phyloP scores from a whole-genome alignment of 352 stramenopile species.

The Phytophthora melonis region DNA sequence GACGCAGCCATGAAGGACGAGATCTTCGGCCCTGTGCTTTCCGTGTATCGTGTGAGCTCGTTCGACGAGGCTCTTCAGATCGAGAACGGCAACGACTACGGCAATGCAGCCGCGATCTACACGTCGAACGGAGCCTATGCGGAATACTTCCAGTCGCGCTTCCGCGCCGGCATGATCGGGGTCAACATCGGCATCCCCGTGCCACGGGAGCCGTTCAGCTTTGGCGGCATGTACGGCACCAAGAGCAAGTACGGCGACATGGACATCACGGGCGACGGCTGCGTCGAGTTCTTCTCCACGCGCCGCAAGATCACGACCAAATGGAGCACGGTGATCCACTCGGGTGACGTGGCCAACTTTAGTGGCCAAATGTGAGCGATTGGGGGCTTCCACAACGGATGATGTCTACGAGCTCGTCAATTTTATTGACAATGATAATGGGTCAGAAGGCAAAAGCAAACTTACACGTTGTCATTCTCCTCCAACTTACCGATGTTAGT shows the following conservation, averaged over 20 bases:
- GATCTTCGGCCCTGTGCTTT: constrained; percentile 98
- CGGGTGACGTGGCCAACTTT: constrained; percentile 73
- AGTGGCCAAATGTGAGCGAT: constrained; percentile 65
- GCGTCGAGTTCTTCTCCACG: constrained; percentile 98
- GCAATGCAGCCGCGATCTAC: constrained; percentile 98
- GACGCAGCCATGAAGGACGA: constrained; percentile 95
- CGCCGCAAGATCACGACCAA: constrained; percentile 98
- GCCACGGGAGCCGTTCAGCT: constrained; percentile 96
- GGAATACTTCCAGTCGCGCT: constrained; percentile 94
- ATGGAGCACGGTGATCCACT: constrained; percentile 79
- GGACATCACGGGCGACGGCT: constrained; percentile 98
- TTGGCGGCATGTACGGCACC: constrained; percentile 97
- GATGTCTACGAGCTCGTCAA: too few species aligned
- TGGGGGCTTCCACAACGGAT: background rate
- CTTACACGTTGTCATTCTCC: too few species aligned
- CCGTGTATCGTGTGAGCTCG: constrained; percentile 79
- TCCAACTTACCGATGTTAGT: too few species aligned
- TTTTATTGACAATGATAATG: too few species aligned
- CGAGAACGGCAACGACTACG: constrained; percentile 97
- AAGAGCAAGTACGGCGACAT: constrained; percentile 98
- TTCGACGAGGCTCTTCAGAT: constrained; percentile 96
- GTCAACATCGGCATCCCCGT: constrained; percentile 98
- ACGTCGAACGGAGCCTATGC: constrained; percentile 94
- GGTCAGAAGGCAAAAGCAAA: too few species aligned
- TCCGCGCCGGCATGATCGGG: constrained; percentile 95